Evolutionary conservation across 2,329 filamentous ascomycete species (phyloP).

Genomic region (Penicillium sp.): DNA sequence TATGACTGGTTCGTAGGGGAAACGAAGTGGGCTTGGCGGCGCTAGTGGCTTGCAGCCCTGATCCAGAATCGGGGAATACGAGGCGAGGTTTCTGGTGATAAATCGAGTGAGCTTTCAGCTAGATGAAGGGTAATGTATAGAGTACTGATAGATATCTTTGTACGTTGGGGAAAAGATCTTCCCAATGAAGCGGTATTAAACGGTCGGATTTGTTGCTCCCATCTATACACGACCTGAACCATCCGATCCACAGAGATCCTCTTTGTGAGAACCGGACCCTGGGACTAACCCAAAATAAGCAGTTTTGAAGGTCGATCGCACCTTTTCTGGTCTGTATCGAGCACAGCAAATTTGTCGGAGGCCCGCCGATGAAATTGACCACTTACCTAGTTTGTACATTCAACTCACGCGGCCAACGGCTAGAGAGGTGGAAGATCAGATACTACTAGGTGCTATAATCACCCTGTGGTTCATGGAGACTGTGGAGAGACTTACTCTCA

Average conservation of each 20-base stretch:
- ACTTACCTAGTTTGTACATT: not conserved
- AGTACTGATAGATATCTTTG: not conserved
- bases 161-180: no score
- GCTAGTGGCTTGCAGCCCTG: not conserved
- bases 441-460: no score
- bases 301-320: not conserved
- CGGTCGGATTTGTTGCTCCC: not conserved
- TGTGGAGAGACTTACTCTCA: no score
- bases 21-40: not conserved
- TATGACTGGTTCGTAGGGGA: not conserved
- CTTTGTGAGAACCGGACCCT: not conserved
- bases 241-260: not conserved
- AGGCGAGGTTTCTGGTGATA: not conserved
- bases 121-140: not conserved
- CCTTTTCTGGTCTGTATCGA: not conserved
- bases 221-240: not conserved
- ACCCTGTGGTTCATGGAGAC: no score
- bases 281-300: not conserved
- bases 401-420: not conserved
- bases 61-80: not conserved
- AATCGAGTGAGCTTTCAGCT: no score
- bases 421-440: not conserved
- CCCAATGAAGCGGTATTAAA: no score
- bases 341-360: not conserved
- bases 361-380: not conserved